phyloP scores from a whole-genome alignment of 768 basidiomycete genomes.

The Tricholoma bakamatsutake region DNA sequence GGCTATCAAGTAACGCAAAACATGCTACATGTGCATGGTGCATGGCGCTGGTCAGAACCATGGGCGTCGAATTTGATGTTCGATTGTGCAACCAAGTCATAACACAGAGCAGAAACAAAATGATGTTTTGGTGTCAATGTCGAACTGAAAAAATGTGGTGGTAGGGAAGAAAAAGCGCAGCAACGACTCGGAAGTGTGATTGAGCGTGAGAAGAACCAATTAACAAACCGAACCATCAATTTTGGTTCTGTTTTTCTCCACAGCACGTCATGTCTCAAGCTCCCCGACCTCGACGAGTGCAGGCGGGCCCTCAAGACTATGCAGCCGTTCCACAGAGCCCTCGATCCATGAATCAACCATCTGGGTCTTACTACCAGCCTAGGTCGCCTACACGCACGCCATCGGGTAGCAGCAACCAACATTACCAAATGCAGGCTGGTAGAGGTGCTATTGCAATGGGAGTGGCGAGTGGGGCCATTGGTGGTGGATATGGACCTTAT shows the following conservation, averaged over 20 bases:
- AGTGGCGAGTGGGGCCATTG: constrained; percentile 76
- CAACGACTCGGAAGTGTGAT: background rate
- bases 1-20: too few relatives aligned
- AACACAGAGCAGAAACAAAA: too few relatives aligned
- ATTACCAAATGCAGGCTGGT: constrained; percentile 27
- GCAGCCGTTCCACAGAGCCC: constrained; percentile 65
- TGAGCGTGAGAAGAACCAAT: constrained; percentile 21
- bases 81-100: too few relatives aligned
- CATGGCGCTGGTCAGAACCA: too few relatives aligned
- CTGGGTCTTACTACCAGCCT: constrained; percentile 16
- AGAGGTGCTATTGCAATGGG: constrained; percentile 63
- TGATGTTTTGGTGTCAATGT: too few relatives aligned
- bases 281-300: constrained; percentile 29
- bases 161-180: too few relatives aligned
- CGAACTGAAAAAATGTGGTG: too few relatives aligned
- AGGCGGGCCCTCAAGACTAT: constrained; percentile 47
- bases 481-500: constrained; percentile 81
- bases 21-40: too few relatives aligned
- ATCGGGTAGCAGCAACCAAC: constrained; percentile 22
- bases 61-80: too few relatives aligned
- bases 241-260: constrained; percentile 15
- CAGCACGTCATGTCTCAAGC: constrained; percentile 31
- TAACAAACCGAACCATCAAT: background rate
- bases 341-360: constrained; percentile 23
- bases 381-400: constrained; percentile 19